Conservation (phyloP, 2,329 filamentous ascomycete species). For the Penicillium sp. region DNA sequence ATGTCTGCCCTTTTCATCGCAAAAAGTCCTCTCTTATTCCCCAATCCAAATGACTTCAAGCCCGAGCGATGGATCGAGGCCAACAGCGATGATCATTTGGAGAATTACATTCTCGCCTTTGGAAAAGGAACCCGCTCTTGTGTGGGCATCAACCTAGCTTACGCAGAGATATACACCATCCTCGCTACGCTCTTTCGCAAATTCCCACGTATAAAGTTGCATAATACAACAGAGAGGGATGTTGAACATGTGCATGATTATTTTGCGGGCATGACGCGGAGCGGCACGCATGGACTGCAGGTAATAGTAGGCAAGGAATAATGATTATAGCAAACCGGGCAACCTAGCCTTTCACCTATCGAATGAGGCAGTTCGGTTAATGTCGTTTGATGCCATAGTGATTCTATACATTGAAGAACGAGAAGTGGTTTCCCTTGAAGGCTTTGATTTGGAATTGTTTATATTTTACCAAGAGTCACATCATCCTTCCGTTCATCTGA, state of each 20-base stretch:
- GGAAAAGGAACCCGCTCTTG: conserved; percentile 22
- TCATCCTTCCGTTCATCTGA: too few species aligned
- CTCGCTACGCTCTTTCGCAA: conserved; percentile 16
- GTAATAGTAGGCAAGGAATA: neutral
- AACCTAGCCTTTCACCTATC: too few species aligned
- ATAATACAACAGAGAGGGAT: conserved; percentile 16
- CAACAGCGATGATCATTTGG: conserved; percentile 7
- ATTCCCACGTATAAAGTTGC: conserved; percentile 16
- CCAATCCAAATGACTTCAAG: conserved; percentile 20
- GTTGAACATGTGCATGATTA: conserved; percentile 19
- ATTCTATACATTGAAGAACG: too few species aligned
- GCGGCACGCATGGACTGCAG: conserved; percentile 6
- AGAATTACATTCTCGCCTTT: conserved; percentile 17
- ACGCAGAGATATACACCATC: conserved; percentile 22
- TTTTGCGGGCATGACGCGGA: conserved; percentile 12
- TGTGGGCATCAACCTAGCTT: conserved; percentile 26
- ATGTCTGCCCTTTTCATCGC: conserved; percentile 15
- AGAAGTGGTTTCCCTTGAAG: too few species aligned
- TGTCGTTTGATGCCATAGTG: too few species aligned
- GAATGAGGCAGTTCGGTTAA: too few species aligned
- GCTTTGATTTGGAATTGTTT: too few species aligned
- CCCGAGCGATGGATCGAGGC: conserved; percentile 26
- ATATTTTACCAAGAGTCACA: too few species aligned
- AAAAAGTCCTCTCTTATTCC: conserved; percentile 18
- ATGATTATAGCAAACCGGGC: too few species aligned